These are phyloP conservation scores for Bacidia rubella DNA, from an alignment of 495 filamentous ascomycete species.

Conservation along the genomic window DNA sequence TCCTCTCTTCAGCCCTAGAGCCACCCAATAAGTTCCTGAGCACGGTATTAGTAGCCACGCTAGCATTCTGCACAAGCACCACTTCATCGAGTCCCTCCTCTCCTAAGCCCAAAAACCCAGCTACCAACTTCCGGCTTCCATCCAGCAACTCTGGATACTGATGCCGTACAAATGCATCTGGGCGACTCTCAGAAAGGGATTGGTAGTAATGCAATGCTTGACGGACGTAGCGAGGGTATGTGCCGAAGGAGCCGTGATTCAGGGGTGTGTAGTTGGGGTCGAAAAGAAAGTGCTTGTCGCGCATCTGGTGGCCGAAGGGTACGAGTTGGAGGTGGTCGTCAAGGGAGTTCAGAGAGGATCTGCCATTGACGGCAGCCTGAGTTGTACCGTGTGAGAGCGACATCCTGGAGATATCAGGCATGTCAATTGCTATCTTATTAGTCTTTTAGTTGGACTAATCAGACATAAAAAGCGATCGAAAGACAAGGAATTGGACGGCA, in stretches of 20 bases:
- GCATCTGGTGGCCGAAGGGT: constrained; percentile 44
- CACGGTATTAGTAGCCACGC: constrained; percentile 66
- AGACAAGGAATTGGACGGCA: background rate
- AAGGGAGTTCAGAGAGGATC: too few relatives aligned
- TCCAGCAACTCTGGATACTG: constrained; percentile 45
- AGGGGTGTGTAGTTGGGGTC: constrained; percentile 55
- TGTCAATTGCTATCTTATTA: too few relatives aligned
- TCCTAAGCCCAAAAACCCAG: constrained; percentile 47
- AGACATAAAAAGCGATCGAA: too few relatives aligned
- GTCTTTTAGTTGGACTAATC: too few relatives aligned
- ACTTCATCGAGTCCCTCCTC: constrained; percentile 32
- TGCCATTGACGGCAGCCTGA: too few relatives aligned
- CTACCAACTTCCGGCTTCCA: constrained; percentile 47
- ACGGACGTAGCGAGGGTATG: constrained; percentile 49
- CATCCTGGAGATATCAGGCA: too few relatives aligned
- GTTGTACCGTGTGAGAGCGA: too few relatives aligned
- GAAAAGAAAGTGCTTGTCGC: constrained; percentile 53
- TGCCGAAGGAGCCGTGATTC: constrained; percentile 82
- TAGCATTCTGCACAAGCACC: constrained; percentile 74
- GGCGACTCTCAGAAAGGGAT: constrained; percentile 43
- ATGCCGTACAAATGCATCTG: constrained; percentile 63
- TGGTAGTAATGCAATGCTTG: constrained; percentile 44
- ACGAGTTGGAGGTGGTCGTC: constrained; percentile 7
- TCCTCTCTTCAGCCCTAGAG: constrained; percentile 22
- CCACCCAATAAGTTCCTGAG: constrained; percentile 45